A percentile compares a stretch with the other conserved stretches of the same genome.
phyloP scores from a whole-genome alignment of 2,329 filamentous ascomycete species.

The Aspergillus sp. region DNA sequence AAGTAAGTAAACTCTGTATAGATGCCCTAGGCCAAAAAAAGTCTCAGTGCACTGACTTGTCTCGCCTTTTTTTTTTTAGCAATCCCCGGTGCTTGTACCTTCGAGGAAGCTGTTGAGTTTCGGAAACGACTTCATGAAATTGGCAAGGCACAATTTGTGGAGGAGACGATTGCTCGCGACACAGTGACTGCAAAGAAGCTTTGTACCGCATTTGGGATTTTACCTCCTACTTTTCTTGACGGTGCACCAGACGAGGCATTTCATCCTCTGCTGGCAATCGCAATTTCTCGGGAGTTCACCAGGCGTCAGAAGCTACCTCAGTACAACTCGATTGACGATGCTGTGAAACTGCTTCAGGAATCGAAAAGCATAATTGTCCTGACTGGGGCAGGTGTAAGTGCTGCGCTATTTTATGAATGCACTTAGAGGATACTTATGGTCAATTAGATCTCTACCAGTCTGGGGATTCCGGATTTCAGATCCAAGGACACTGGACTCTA shows the following conservation, averaged over 20 bases:
- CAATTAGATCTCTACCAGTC: conserved; percentile 77
- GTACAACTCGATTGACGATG: conserved; percentile 87
- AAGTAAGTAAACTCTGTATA: conserved; percentile 41
- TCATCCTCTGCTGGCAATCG: conserved; percentile 71
- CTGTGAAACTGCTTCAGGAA: conserved; percentile 70
- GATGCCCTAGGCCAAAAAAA: neutral
- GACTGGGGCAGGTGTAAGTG: conserved; percentile 75
- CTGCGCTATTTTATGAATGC: neutral
- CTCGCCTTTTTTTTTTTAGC: conserved; percentile 18
- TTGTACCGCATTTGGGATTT: conserved; percentile 80
- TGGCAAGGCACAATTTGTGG: conserved; percentile 76
- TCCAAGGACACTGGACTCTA: conserved; percentile 93
- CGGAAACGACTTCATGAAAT: conserved; percentile 71
- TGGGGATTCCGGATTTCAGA: conserved; percentile 95
- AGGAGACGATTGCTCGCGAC: conserved; percentile 67
- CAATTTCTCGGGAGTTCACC: conserved; percentile 75
- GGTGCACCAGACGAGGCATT: conserved; percentile 72
- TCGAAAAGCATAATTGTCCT: conserved; percentile 87
- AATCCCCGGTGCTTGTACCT: conserved; percentile 58
- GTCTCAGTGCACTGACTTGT: neutral
- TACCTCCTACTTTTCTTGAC: conserved; percentile 71
- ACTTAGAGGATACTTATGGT: neutral
- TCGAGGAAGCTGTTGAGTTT: conserved; percentile 67
- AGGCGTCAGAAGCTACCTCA: conserved; percentile 76
- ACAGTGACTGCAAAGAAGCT: conserved; percentile 77